These are phyloP conservation scores for Moesziomyces parantarcticus DNA, from an alignment of 1,284 basidiomycete genomes.

Conservation along the genomic window DNA sequence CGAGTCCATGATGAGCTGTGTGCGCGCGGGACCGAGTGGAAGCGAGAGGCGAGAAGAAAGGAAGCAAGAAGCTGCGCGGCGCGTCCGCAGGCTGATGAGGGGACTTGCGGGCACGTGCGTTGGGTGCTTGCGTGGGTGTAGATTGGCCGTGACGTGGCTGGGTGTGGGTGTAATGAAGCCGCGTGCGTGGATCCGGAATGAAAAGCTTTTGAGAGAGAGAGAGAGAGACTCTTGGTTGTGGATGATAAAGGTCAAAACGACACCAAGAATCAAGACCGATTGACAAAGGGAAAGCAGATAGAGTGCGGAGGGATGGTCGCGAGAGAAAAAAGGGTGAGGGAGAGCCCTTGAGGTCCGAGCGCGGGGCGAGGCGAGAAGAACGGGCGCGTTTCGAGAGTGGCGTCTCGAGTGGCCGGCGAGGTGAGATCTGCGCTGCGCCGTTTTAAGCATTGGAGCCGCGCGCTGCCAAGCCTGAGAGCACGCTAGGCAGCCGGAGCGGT, in stretches of 20 bases:
- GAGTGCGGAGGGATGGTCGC: too few species aligned
- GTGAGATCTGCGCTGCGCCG: too few species aligned
- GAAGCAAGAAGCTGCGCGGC: neutral
- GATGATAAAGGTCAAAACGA: too few species aligned
- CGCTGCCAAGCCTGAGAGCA: neutral
- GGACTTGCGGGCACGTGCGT: neutral
- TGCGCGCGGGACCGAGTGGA: too few species aligned
- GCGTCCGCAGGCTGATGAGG: neutral
- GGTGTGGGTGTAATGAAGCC: neutral
- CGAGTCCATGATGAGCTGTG: conserved; percentile 45
- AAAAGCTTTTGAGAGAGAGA: neutral
- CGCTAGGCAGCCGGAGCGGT: neutral
- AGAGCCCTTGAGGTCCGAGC: too few species aligned
- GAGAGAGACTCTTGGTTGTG: neutral
- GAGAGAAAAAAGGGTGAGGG: too few species aligned
- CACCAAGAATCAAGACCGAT: too few species aligned
- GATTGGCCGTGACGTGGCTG: neutral
- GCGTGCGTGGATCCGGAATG: neutral
- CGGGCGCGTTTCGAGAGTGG: too few species aligned
- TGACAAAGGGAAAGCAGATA: too few species aligned
- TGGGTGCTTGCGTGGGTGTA: neutral
- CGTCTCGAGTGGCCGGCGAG: too few species aligned
- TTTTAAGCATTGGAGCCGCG: too few species aligned
- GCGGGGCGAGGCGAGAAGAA: too few species aligned
- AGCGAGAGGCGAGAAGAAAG: neutral